Evolutionary conservation across 2,329 filamentous ascomycete genomes (phyloP).

Genomic region (Pseudocercospora cruenta): DNA sequence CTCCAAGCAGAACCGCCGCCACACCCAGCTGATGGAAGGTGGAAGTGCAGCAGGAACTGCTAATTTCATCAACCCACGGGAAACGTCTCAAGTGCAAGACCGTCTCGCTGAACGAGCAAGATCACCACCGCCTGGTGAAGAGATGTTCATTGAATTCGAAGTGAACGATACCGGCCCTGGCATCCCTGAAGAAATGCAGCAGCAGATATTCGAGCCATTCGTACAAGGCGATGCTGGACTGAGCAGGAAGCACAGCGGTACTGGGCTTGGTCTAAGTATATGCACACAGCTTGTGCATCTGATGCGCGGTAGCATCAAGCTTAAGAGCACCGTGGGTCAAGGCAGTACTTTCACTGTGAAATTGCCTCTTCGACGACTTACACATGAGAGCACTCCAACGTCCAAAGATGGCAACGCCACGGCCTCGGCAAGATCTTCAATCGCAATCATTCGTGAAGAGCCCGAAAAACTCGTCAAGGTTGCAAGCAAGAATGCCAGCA

Average conservation of each 20-base stretch:
- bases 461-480: not conserved
- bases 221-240: constrained; percentile 86
- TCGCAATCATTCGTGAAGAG: constrained; percentile 6
- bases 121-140: constrained; percentile 61
- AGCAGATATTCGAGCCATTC: constrained; percentile 89
- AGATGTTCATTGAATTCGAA: constrained; percentile 80
- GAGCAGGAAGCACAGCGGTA: constrained; percentile 90
- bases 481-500: not conserved
- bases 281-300: constrained; percentile 81
- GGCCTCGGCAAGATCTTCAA: constrained; percentile 11
- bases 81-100: constrained; percentile 15
- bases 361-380: constrained; percentile 77
- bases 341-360: constrained; percentile 82
- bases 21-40: not conserved
- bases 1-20: not conserved
- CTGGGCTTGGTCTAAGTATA: constrained; percentile 84
- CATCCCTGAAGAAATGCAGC: constrained; percentile 75
- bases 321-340: constrained; percentile 71
- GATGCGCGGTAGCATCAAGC: constrained; percentile 76
- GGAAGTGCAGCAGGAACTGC: constrained; percentile 19
- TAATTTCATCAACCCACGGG: constrained; percentile 25
- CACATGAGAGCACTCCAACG: constrained; percentile 1
- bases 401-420: constrained; percentile 3
- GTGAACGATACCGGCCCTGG: constrained; percentile 87
- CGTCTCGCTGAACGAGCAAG: constrained; percentile 6